Conservation (phyloP, 371 early-diverging fungal genomes). For the Mortierella sp. region DNA sequence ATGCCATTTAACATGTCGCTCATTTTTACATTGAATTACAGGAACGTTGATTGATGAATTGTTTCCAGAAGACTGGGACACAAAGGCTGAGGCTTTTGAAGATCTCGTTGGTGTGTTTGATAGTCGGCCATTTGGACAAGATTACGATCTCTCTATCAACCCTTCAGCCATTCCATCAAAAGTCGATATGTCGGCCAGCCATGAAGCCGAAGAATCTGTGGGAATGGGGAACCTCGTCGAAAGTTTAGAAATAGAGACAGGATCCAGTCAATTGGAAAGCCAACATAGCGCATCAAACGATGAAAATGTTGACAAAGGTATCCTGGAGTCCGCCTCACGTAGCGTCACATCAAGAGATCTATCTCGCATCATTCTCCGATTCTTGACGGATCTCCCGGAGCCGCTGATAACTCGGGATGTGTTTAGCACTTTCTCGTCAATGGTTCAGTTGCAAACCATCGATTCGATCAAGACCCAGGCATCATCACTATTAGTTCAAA, state of each 20-base stretch:
- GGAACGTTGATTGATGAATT: slow-evolving; percentile 3
- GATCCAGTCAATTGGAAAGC: not conserved
- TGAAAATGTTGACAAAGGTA: not conserved
- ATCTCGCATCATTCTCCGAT: slow-evolving; percentile 28
- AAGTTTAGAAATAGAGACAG: not conserved
- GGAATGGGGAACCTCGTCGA: not conserved
- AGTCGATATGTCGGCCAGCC: not conserved
- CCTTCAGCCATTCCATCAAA: not conserved
- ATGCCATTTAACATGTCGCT: no score
- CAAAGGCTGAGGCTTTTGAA: slow-evolving; percentile 14
- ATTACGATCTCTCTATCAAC: not conserved
- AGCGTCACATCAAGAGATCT: slow-evolving; percentile 22
- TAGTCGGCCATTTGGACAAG: slow-evolving; percentile 28
- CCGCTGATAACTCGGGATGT: slow-evolving; percentile 26
- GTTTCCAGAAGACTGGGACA: slow-evolving; percentile 24
- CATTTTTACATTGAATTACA: not conserved
- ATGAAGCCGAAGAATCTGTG: no score
- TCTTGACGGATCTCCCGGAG: slow-evolving; percentile 27
- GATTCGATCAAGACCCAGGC: slow-evolving; percentile 31
- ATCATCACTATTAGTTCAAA: slow-evolving; percentile 14
- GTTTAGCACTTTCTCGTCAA: slow-evolving; percentile 14
- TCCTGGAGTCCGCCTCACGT: not conserved
- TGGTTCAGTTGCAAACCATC: slow-evolving; percentile 17
- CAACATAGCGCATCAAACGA: not conserved
- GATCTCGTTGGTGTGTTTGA: slow-evolving; percentile 22